Base-by-base conservation (phyloP, 345 rosid genomes). In the Gossypium ekmanianum region DNA sequence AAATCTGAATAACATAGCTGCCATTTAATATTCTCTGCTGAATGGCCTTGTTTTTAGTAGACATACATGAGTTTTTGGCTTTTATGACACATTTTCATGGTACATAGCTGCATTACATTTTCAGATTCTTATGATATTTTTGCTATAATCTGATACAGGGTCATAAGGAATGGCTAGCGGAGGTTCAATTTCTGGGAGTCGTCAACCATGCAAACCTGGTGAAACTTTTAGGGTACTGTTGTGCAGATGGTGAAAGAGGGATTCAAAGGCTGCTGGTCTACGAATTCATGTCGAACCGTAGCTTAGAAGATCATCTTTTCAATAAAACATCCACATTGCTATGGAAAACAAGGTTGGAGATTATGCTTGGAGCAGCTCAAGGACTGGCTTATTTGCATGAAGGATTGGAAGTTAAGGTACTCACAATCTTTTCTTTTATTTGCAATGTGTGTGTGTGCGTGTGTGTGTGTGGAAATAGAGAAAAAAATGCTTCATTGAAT, bases 341-440 rank as follows among this genome's bases (percentile, higher is more conserved):
- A 26, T 95, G 99, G 99, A 85, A 77, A 75, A 84, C 68, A 77
- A 88, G 98, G 79, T 83, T 95, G 52, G 86, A 95, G 78, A 89
- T 95, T 75, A 88, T 95, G 79, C 93, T 89, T 34, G 97, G 93
- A 71, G 99, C 93, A 11, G 99, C 98, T n/a, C 86, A 88, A 78
- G 99, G 98, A 48, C 73, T 95, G 71, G 89, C 92, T 61, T 93
- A 95, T 85, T 79, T 95, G 68, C 99, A 95, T 2, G 79, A 74
- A 11, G 92, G 87, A 63, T 75, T 89, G 80, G 93, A 89, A 84
- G 83, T 85, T 71, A 84, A 88, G 92, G 97, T 91, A 86, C 7
- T 34, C 41, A 34, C 57, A 54, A 1, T 71, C 67, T 72, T 67
- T 22, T 54, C 41, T 54, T 54, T 54, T 54, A 17, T 54, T n/a